Evolutionary conservation across 495 filamentous ascomycete genomes (phyloP).

Genomic region (Beverwykella pulmonaria): DNA sequence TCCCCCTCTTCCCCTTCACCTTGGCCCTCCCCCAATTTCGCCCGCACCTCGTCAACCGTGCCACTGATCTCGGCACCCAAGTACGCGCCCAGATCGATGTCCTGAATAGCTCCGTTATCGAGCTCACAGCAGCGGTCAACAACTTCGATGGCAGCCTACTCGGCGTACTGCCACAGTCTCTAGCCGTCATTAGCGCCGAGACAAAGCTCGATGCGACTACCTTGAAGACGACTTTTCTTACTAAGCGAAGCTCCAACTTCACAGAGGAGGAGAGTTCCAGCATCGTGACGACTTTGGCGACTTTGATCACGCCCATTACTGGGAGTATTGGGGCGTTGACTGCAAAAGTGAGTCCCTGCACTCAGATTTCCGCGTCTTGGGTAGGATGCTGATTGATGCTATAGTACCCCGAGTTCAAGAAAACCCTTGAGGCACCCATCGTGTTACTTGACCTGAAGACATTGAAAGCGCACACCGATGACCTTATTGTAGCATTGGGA

Average conservation of each 20-base stretch:
- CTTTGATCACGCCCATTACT: not conserved
- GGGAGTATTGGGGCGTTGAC: not conserved
- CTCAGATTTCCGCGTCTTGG: too few species aligned
- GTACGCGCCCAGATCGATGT: not conserved
- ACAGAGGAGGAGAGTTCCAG: not conserved
- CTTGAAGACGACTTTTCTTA: not conserved
- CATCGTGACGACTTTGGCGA: conserved; percentile 3
- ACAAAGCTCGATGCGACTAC: conserved; percentile 15
- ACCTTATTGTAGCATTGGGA: not conserved
- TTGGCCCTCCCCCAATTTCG: too few species aligned
- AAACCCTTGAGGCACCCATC: conserved; percentile 10
- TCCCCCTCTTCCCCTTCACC: too few species aligned
- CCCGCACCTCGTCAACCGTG: not conserved
- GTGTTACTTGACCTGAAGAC: conserved; percentile 10
- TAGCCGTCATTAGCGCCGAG: conserved; percentile 13
- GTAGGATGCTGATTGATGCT: not conserved
- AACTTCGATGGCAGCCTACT: conserved; percentile 17
- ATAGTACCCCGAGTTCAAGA: conserved; percentile 16
- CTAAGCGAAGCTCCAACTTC: conserved; percentile 4
- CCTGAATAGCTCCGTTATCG: not conserved
- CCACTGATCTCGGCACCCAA: not conserved
- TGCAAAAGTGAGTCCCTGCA: conserved; percentile 14
- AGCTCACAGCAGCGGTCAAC: conserved; percentile 18
- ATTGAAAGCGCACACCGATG: conserved; percentile 12
- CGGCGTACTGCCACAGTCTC: conserved; percentile 14